phyloP scores from a whole-genome alignment of 108 stramenopile species.

The Asterionellopsis glacialis region DNA sequence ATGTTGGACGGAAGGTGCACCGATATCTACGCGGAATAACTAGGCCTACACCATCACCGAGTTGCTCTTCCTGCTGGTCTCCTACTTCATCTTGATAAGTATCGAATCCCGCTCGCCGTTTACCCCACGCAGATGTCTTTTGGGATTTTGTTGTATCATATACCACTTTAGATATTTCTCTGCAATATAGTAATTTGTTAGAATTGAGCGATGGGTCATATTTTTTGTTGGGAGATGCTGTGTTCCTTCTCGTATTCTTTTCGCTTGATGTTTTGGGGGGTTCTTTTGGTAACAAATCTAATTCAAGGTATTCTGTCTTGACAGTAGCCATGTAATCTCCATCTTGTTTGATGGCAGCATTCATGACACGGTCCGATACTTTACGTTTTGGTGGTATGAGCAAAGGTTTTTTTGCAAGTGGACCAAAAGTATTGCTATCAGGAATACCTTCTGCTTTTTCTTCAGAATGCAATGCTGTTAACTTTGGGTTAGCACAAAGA shows the following conservation, averaged over 20 bases:
- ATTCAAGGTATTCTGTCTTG: conserved; percentile 25
- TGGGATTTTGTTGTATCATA: conserved; percentile 47
- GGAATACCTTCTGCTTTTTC: background rate
- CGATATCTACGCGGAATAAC: conserved; percentile 60
- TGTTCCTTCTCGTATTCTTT: conserved; percentile 12
- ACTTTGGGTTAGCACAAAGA: conserved; percentile 35
- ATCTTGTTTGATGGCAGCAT: background rate
- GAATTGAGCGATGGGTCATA: conserved; percentile 28
- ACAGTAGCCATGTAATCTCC: conserved; percentile 32
- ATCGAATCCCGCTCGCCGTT: background rate
- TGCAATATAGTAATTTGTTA: conserved; percentile 62
- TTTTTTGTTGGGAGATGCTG: conserved; percentile 11
- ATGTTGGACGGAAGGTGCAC: conserved; percentile 40
- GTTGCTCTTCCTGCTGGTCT: conserved; percentile 21
- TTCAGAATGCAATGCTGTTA: conserved; percentile 31
- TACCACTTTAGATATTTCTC: conserved; percentile 30
- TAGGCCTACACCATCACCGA: conserved; percentile 17
- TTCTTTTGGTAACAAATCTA: conserved; percentile 28
- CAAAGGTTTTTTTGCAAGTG: conserved; percentile 35
- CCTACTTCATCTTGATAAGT: background rate
- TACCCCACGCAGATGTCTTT: conserved; percentile 16
- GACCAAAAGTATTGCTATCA: conserved; percentile 36
- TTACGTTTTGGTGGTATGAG: conserved; percentile 29
- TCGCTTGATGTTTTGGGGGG: conserved; percentile 27
- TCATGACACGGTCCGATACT: conserved; percentile 18